Evolutionary conservation across 176 grass and related monocot species (phyloP), one percentile per base, ranked within the genome.

Genomic region (Lolium rigidum): DNA sequence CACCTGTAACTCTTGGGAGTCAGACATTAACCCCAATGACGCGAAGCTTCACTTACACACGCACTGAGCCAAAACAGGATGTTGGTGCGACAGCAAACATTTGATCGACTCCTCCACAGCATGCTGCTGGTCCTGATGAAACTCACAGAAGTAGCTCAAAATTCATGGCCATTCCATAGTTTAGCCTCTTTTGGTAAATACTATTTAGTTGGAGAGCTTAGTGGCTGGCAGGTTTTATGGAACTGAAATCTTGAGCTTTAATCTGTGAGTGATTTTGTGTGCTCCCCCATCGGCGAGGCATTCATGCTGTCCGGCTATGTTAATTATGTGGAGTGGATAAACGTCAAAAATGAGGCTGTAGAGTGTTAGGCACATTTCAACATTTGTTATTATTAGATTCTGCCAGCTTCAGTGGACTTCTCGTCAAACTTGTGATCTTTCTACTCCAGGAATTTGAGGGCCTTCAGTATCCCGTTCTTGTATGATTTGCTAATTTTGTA

Each of bases 31-130:
- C 70, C 44, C 84, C 74, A 20, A 22, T 73, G 24, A n/a, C 62
- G 17, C 82, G 94, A 67, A 96, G 87, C 83, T 93, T 96, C 84
- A 93, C 91, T 70, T 96, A 94, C 84, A 93, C 91, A 25, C 89
- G 94, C 37, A 78, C 61, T 21, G 87, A 93, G 37, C 77, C 76
- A 66, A 90, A 93, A 72, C 68, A 86, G 59, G 85, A 85, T 59
- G 85, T 59, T 12, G 88, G 78, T 58, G 82, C 90, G 16, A 78
- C 83, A 57, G 82, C 82, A 38, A 82, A 80, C 35, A 75, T 76
- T 21, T 91, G 90, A 91, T 71, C 54, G 26, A 47, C 48, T 73
- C 70, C 65, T 58, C 54, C 8, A 18, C 18, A 50, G 82, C 61
- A 79, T 92, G 78, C 86, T 26, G 64, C 49, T 67, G 28, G 26